Base-by-base conservation (phyloP, 106 monocot genomes). In the Allium sativum region DNA sequence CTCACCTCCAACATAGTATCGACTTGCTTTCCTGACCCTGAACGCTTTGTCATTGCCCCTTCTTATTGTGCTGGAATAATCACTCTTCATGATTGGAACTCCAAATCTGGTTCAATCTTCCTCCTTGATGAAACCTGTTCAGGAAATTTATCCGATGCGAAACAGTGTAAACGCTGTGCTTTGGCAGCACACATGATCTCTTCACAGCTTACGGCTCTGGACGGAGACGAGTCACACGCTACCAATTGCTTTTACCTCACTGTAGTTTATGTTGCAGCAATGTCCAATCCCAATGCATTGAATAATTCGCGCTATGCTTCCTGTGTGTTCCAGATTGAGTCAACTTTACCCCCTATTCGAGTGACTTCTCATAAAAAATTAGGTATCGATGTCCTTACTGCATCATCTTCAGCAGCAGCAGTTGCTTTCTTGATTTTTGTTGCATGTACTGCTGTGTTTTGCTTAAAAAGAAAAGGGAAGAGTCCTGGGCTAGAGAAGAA, bases 181-280 rank as follows among this genome's bases (percentile, higher is more conserved):
- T 53, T 41, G 55, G 88, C 88, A 57, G 93, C 74, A 0, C 3
- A 68, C 46, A 45, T 68, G 12, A 53, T 83, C 42, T 16, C 71
- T 6, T 71, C 89, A 13, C 52, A 21, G 4, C 78, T 93, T 50
- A 73, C 75, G 47, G 44, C 44, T 14, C 40, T 85, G 59, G 88
- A 78, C 59, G 89, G 85, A 9, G 86, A 89, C 80, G 40, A 14
- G 8, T 85, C 93, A 41, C 77, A 76, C 55, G 59, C 85, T 70
- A 57, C 45, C 14, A 70, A 75, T 9, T 93, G 93, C 80, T 93
- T 93, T 69, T 78, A 80, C 56, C 71, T 89, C 70, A 54, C 76
- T 20, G 42, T 64, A 40, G 9, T 61, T 21, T 93, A 93, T 53
- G 89, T 81, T 14, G 80, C 77, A 66, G 93, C 78, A 17, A 52